A percentile compares a stretch with the other conserved stretches of the same genome.
phyloP scores from a whole-genome alignment of 139 green algal species.

The Haematococcus sp. region DNA sequence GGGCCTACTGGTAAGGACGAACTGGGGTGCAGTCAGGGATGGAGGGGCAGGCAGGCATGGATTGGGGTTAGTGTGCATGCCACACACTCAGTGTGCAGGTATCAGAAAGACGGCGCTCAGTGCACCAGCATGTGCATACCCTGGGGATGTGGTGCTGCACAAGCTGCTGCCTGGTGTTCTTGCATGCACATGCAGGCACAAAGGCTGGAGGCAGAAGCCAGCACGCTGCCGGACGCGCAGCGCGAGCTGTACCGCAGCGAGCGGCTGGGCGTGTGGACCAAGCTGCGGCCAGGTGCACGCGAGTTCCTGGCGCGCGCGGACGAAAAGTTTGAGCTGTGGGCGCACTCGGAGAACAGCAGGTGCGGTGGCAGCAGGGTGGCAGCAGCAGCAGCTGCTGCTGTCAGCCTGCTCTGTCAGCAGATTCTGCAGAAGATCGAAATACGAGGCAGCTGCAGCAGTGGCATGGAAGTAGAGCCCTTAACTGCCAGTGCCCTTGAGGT shows the following conservation, averaged over 20 bases:
- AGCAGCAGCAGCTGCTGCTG: too few relatives aligned
- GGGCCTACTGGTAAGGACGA: neutral
- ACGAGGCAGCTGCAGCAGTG: too few relatives aligned
- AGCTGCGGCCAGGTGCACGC: constrained; percentile 83
- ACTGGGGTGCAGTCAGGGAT: neutral
- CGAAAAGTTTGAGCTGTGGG: constrained; percentile 80
- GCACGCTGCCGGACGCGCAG: constrained; percentile 21
- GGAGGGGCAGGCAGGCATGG: too few relatives aligned
- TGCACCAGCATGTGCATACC: neutral
- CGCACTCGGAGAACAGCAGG: constrained; percentile 85
- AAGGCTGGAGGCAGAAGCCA: constrained; percentile 5
- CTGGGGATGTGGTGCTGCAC: too few relatives aligned
- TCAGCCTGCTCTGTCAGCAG: too few relatives aligned
- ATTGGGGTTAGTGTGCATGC: neutral
- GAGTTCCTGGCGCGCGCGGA: constrained; percentile 59
- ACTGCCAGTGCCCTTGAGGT: too few relatives aligned
- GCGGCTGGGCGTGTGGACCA: constrained; percentile 86
- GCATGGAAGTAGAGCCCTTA: too few relatives aligned
- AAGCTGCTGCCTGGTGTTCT: too few relatives aligned
- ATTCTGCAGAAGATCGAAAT: too few relatives aligned
- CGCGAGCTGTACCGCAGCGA: constrained; percentile 65
- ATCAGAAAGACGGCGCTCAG: too few relatives aligned
- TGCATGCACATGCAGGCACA: neutral
- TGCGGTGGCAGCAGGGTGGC: neutral
- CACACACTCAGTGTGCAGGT: too few relatives aligned